Percentiles rank a stretch among this genome's conserved stretches.
Evolutionary conservation across 2,329 filamentous ascomycete genomes (phyloP).

Genomic region (Penicillium sp.): DNA sequence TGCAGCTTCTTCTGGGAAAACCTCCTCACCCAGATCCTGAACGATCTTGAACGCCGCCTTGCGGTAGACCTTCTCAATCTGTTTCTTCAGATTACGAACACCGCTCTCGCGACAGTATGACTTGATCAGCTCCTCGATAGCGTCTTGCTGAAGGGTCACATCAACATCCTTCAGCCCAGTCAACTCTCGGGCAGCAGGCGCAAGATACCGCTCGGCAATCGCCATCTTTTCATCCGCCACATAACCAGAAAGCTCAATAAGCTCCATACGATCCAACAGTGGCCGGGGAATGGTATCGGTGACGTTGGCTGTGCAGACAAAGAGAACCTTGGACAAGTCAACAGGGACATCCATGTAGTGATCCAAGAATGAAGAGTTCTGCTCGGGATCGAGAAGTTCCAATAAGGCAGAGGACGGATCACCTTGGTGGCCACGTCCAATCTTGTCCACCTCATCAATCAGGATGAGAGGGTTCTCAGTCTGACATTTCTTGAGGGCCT

Average conservation of each 20-base stretch:
- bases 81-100: constrained; percentile 96
- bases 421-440: constrained; percentile 91
- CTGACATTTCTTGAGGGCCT: constrained; percentile 97
- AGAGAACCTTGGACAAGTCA: constrained; percentile 93
- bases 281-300: constrained; percentile 95
- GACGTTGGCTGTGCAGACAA: constrained; percentile 98
- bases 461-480: constrained; percentile 96
- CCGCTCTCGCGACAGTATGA: constrained; percentile 97
- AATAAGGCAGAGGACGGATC: constrained; percentile 92
- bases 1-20: constrained; percentile 73
- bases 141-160: constrained; percentile 79
- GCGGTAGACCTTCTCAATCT: constrained; percentile 98
- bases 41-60: constrained; percentile 98
- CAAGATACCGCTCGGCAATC: constrained; percentile 89
- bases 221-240: constrained; percentile 99
- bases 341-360: constrained; percentile 99
- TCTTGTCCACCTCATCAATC: constrained; percentile 98
- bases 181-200: constrained; percentile 89
- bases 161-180: constrained; percentile 87
- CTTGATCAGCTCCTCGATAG: constrained; percentile 95
- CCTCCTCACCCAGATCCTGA: constrained; percentile 84
- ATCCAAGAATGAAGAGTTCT: constrained; percentile 95
- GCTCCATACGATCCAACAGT: constrained; percentile 93
- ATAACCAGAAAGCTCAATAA: constrained; percentile 93
- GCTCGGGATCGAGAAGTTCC: constrained; percentile 91